These are phyloP conservation scores for Candida ascalaphidarum DNA, from an alignment of 805 yeast genomes.

Conservation along the genomic window DNA sequence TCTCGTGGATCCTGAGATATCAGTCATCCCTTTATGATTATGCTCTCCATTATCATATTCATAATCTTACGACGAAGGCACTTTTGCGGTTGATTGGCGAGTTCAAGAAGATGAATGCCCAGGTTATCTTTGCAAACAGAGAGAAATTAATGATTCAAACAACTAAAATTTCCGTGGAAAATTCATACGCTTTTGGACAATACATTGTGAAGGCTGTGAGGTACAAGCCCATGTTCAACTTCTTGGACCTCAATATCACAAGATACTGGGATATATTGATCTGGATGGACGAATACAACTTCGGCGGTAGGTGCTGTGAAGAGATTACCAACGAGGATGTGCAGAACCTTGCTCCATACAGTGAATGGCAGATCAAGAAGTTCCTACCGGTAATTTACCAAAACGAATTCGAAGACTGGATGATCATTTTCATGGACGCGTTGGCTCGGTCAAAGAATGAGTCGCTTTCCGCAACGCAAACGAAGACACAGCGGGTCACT, in stretches of 20 bases:
- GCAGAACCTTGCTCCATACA: constrained; percentile 40
- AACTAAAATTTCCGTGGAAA: constrained; percentile 67
- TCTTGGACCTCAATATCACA: constrained; percentile 62
- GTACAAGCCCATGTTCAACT: constrained; percentile 74
- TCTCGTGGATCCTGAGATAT: constrained; percentile 78
- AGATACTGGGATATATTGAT: constrained; percentile 88
- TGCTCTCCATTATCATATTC: constrained; percentile 76
- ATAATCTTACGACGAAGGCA: constrained; percentile 76
- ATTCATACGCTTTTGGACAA: constrained; percentile 85
- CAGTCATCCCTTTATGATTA: constrained; percentile 70
- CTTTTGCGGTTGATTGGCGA: constrained; percentile 74
- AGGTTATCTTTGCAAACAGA: constrained; percentile 71
- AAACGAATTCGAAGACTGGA: constrained; percentile 84
- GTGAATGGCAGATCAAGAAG: constrained; percentile 71
- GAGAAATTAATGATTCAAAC: constrained; percentile 70
- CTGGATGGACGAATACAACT: constrained; percentile 93
- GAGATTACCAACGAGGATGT: constrained; percentile 35
- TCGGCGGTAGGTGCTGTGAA: constrained; percentile 59
- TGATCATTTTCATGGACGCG: constrained; percentile 64
- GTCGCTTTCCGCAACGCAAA: constrained; percentile 25
- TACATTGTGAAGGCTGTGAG: constrained; percentile 72
- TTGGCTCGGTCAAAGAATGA: constrained; percentile 48
- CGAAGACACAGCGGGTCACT: constrained; percentile 53
- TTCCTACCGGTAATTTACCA: constrained; percentile 70
- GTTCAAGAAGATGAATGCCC: constrained; percentile 70